Evolutionary conservation across 352 stramenopile species (phyloP).

Genomic region (Sclerospora graminicola): DNA sequence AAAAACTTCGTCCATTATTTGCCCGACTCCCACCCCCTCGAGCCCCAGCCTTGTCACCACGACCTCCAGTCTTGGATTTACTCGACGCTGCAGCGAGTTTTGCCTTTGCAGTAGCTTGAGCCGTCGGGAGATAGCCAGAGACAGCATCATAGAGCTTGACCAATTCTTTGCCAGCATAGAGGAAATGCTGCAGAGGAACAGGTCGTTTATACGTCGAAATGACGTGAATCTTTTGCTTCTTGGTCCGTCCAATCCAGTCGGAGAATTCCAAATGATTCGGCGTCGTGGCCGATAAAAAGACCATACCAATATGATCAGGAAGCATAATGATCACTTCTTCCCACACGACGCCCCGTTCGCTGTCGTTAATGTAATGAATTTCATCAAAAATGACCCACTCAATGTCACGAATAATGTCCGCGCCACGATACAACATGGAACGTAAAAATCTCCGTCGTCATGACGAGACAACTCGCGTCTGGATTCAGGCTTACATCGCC

Average conservation of each 20-base stretch:
- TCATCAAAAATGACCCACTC: constrained; percentile 97
- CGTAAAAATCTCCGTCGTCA: constrained; percentile 98
- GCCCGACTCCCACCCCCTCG: constrained; percentile 30
- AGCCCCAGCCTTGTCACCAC: constrained; percentile 14
- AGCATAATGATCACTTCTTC: constrained; percentile 98
- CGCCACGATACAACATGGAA: constrained; percentile 92
- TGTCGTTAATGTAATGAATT: constrained; percentile 98
- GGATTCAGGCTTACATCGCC: constrained; percentile 95
- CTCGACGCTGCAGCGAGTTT: constrained; percentile 51
- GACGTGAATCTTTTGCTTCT: constrained; percentile 94
- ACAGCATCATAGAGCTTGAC: constrained; percentile 71
- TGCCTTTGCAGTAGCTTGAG: constrained; percentile 49
- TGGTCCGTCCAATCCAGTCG: constrained; percentile 97
- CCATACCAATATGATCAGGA: constrained; percentile 93
- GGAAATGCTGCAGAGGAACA: constrained; percentile 93
- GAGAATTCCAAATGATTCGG: constrained; percentile 98
- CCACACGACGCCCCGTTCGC: constrained; percentile 96
- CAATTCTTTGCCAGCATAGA: constrained; percentile 92
- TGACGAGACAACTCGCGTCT: constrained; percentile 93
- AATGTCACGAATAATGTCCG: constrained; percentile 95
- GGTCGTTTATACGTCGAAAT: constrained; percentile 95
- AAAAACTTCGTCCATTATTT: constrained; percentile 38
- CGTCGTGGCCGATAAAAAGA: constrained; percentile 98
- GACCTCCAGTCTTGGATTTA: constrained; percentile 35
- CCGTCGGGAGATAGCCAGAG: constrained; percentile 42